Evolutionary conservation across 1,139 yeast genomes (phyloP).

Genomic region (Hyphopichia khmerensis): DNA sequence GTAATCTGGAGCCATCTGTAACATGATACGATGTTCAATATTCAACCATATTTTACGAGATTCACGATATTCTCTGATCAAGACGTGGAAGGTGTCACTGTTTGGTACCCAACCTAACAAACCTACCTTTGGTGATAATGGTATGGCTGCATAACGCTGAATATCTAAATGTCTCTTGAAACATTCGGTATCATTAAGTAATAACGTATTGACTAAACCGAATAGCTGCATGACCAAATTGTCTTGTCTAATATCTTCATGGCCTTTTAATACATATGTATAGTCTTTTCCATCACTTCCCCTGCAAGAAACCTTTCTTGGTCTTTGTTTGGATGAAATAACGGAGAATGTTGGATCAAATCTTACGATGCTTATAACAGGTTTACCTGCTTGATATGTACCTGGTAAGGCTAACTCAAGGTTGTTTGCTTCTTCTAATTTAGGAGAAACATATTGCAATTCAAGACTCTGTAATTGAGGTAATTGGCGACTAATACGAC

Average conservation of each 20-base stretch:
- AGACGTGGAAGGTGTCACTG: slow-evolving; percentile 92
- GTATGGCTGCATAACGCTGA: slow-evolving; percentile 89
- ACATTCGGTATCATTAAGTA: slow-evolving; percentile 90
- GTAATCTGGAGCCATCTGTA: slow-evolving; percentile 98
- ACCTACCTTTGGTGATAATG: slow-evolving; percentile 97
- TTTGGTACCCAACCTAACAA: slow-evolving; percentile 96
- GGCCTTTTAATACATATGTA: slow-evolving; percentile 82
- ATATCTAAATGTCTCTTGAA: slow-evolving; percentile 94
- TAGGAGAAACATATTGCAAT: slow-evolving; percentile 91
- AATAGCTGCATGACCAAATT: slow-evolving; percentile 96
- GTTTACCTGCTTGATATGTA: slow-evolving; percentile 82
- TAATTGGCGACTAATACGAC: slow-evolving; percentile 83
- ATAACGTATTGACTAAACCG: slow-evolving; percentile 88
- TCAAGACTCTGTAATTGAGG: slow-evolving; percentile 87
- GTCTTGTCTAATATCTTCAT: slow-evolving; percentile 97
- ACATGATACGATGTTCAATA: slow-evolving; percentile 92
- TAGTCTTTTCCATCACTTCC: slow-evolving; percentile 95
- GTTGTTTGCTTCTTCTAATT: slow-evolving; percentile 72
- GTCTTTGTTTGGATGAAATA: slow-evolving; percentile 95
- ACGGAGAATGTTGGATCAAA: slow-evolving; percentile 86
- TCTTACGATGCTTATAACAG: slow-evolving; percentile 65
- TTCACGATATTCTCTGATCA: slow-evolving; percentile 90
- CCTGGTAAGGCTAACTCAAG: slow-evolving; percentile 93
- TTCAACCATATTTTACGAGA: slow-evolving; percentile 84
- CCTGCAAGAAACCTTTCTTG: slow-evolving; percentile 72